Conservation (phyloP, 1,284 basidiomycete genomes). For the Tilletiopsis washingtonensis region DNA sequence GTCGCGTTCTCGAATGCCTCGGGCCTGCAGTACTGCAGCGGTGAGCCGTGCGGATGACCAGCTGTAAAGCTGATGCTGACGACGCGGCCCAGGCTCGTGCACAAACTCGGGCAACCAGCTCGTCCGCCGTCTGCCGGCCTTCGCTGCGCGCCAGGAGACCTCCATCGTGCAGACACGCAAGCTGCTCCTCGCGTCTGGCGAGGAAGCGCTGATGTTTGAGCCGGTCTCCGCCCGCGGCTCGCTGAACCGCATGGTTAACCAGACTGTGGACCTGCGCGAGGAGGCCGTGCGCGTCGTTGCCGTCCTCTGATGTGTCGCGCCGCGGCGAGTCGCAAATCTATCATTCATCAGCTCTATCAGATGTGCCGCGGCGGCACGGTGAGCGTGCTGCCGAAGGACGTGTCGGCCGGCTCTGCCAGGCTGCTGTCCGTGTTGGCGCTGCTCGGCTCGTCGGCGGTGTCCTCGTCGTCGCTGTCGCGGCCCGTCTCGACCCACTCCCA, state of each 20-base stretch:
- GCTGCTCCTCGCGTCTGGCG: background rate
- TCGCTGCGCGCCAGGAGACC: conserved; percentile 8
- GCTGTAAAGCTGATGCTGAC: too few relatives aligned
- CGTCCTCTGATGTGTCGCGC: too few relatives aligned
- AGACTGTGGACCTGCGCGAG: background rate
- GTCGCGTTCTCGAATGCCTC: conserved; percentile 16
- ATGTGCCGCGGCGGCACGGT: too few relatives aligned
- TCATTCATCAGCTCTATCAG: too few relatives aligned
- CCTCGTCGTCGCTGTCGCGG: conserved; percentile 1
- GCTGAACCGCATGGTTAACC: conserved; percentile 18
- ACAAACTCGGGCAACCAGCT: conserved; percentile 24
- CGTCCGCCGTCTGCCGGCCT: background rate
- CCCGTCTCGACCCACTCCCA: conserved; percentile 34
- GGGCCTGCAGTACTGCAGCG: conserved; percentile 22
- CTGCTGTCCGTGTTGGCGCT: too few relatives aligned
- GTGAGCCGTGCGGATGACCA: too few relatives aligned
- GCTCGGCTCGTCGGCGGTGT: too few relatives aligned
- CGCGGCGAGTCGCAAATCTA: too few relatives aligned
- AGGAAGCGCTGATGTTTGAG: conserved; percentile 22
- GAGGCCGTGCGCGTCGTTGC: background rate
- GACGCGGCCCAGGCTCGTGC: conserved; percentile 16
- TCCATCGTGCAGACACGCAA: background rate
- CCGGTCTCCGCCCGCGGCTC: conserved; percentile 13
- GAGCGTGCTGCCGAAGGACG: too few relatives aligned
- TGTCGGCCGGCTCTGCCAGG: too few relatives aligned